Evolutionary conservation across 495 filamentous ascomycete genomes (phyloP).

Genomic region (Aspergillus egyptiacus): DNA sequence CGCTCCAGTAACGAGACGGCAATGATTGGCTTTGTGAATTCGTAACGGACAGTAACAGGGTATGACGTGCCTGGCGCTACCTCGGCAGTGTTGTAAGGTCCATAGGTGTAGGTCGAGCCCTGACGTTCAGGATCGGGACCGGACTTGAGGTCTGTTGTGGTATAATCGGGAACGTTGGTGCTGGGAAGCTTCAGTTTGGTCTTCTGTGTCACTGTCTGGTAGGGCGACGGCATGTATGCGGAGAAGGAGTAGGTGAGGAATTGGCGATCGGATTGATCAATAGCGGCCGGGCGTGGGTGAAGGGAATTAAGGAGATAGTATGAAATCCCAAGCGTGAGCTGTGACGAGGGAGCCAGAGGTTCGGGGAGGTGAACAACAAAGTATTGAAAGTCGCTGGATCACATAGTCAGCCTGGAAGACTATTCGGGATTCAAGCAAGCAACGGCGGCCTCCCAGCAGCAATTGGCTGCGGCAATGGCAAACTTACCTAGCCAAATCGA

Average conservation of each 20-base stretch:
- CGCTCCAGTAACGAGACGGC: conserved; percentile 72
- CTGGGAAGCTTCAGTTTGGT: conserved; percentile 89
- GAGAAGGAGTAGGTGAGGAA: conserved; percentile 80
- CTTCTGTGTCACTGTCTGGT: conserved; percentile 85
- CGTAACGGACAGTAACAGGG: conserved; percentile 76
- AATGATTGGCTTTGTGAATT: conserved; percentile 88
- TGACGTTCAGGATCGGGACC: conserved; percentile 74
- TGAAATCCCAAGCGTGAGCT: conserved; percentile 80
- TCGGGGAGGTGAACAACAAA: conserved; percentile 72
- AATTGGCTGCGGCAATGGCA: conserved; percentile 20
- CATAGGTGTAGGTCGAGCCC: conserved; percentile 83
- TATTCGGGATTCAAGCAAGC: conserved; percentile 7
- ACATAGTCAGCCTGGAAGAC: conserved; percentile 1
- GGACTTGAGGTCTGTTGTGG: conserved; percentile 54
- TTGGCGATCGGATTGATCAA: conserved; percentile 76
- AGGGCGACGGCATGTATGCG: conserved; percentile 74
- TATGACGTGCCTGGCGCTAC: conserved; percentile 63
- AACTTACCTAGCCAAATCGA: conserved; percentile 27
- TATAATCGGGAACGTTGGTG: conserved; percentile 76
- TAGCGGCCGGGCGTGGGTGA: conserved; percentile 69
- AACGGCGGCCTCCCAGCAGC: conserved; percentile 20
- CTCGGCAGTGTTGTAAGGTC: conserved; percentile 71
- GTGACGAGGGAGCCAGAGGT: conserved; percentile 65
- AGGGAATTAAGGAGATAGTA: conserved; percentile 72
- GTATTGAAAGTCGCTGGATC: conserved; percentile 69